Evolutionary conservation across 208 protist species (phyloP).

Genomic region (Leishmania gerbilli): DNA sequence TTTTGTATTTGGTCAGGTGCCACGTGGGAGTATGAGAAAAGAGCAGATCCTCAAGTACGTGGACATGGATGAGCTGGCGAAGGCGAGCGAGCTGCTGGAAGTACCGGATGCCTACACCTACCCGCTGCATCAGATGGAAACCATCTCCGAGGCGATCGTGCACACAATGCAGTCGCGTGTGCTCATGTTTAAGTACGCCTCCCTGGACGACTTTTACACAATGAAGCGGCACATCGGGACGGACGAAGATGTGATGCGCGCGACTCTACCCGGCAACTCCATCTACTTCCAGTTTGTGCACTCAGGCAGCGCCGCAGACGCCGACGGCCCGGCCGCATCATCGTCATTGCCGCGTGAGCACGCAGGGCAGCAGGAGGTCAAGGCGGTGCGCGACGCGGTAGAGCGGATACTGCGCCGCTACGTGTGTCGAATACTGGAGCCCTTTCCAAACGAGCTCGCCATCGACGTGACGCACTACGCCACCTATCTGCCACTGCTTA

Average conservation of each 20-base stretch:
- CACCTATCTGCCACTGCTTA: constrained; percentile 33
- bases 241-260: constrained; percentile 28
- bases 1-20: constrained; percentile 2
- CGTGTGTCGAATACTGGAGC: constrained; percentile 33
- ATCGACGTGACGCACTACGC: constrained; percentile 65
- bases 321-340: not conserved
- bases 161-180: constrained; percentile 43
- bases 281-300: constrained; percentile 15
- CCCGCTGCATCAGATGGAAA: constrained; percentile 51
- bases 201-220: constrained; percentile 16
- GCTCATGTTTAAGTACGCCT: constrained; percentile 42
- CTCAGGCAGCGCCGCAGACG: not conserved
- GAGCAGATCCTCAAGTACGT: not conserved
- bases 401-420: constrained; percentile 41
- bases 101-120: constrained; percentile 22
- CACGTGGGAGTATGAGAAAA: not conserved
- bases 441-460: constrained; percentile 43
- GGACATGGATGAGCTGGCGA: constrained; percentile 10
- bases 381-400: constrained; percentile 19
- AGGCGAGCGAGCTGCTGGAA: constrained; percentile 15
- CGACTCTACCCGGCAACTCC: not conserved
- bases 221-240: constrained; percentile 23
- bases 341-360: not conserved
- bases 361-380: constrained; percentile 6
- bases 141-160: constrained; percentile 47